Base-by-base conservation (phyloP, 768 basidiomycete genomes). In the Suillus lakei region DNA sequence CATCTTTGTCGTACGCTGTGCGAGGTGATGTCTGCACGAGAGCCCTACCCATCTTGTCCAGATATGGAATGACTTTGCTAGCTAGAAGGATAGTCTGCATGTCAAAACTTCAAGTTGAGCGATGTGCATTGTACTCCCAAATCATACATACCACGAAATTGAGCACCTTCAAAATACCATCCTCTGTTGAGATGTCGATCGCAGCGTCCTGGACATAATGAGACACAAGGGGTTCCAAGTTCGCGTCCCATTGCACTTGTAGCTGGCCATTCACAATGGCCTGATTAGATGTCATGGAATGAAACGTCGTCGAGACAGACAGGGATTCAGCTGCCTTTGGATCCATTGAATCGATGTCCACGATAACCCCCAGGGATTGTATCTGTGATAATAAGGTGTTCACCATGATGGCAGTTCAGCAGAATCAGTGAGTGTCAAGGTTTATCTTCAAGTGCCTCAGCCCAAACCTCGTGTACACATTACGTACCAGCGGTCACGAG, bases 261-360 rank as follows among this genome's bases (percentile, higher is more conserved):
- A 78, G 76, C 56, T 83, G 74, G 39, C 69, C 68, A 69, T 78
- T 75, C 12, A 79, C 80, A 64, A 85, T 80, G 21, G 80, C 83
- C 69, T 84, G 83, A 63, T 85, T 85, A 13, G 83, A 85, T 36
- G 82, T 85, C 83, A 84, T 84, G 69, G 84, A 80, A 61, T 69
- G 72, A 75, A 84, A 84, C 48, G 64, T 65, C 26, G 68, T 70
- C 16, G 59, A 36, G 44, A 62, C 61, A 26, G 76, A 74, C 67
- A 83, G 76, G 8, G 76, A 71, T 32, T 70, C 68, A 2, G 83
- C 79, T 39, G 79, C 79, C 34, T 65, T 73, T 26, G 79, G 78
- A 66, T 83, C 82, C 83, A 85, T 84, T 23, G 82, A 83, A 71
- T 84, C 83, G 65, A 85, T 77, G 74, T 84, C 82, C 34, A 56